Percentiles rank a stretch among this genome's conserved stretches.
These are phyloP conservation scores for Pseudonitzschia multiseries DNA, from an alignment of 108 stramenopile species.

Conservation along the genomic window DNA sequence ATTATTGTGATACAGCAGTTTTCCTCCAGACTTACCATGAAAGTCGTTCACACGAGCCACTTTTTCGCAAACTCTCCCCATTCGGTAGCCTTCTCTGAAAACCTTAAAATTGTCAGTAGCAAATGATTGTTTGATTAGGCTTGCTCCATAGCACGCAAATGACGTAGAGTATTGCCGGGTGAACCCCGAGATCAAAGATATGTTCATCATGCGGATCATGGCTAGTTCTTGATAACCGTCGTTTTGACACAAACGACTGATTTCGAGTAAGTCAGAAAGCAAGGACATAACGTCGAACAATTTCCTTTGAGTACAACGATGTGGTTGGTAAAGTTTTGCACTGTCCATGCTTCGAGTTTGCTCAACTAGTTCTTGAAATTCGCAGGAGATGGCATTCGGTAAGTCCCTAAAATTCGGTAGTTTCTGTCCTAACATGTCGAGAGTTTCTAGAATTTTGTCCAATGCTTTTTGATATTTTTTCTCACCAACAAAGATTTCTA, in stretches of 20 bases:
- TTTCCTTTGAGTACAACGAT: slow-evolving; percentile 26
- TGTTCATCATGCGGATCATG: slow-evolving; percentile 36
- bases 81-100: slow-evolving; percentile 27
- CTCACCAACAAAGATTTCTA: slow-evolving; percentile 10
- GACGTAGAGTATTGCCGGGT: slow-evolving; percentile 30
- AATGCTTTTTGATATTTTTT: slow-evolving; percentile 26
- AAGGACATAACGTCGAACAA: slow-evolving; percentile 22
- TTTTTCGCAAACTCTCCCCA: slow-evolving; percentile 29
- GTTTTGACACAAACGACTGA: slow-evolving; percentile 1
- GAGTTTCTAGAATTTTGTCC: slow-evolving; percentile 5
- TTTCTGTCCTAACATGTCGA: slow-evolving; percentile 23
- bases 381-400: neutral
- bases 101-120: neutral
- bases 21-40: slow-evolving; percentile 14
- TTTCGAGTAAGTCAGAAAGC: slow-evolving; percentile 22
- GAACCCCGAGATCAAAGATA: slow-evolving; percentile 21
- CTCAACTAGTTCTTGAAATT: slow-evolving; percentile 6
- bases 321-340: slow-evolving; percentile 21
- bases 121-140: slow-evolving; percentile 13
- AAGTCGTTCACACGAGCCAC: slow-evolving; percentile 19
- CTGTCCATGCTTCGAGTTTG: slow-evolving; percentile 2
- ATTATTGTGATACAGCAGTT: neutral
- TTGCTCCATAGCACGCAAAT: slow-evolving; percentile 7
- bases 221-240: slow-evolving; percentile 11
- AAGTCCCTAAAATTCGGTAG: slow-evolving; percentile 13